phyloP scores from a whole-genome alignment of 1,284 basidiomycete species.

The Leccinum huronense region DNA sequence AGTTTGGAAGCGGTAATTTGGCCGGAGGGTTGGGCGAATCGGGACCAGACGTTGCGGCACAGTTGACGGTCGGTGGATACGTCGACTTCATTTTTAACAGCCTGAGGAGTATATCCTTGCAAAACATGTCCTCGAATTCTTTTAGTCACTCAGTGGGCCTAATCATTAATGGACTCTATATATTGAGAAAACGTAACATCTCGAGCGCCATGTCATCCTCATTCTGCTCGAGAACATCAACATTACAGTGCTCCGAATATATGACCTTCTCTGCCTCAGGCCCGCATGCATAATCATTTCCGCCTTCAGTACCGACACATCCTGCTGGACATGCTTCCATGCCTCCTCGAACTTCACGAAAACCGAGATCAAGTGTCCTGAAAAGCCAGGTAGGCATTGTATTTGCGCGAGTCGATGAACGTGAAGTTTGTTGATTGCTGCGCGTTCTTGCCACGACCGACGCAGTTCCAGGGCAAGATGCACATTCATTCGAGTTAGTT shows the following conservation, averaged over 20 bases:
- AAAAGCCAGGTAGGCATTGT: not conserved
- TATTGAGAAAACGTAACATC: not conserved
- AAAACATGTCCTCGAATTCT: too few relatives aligned
- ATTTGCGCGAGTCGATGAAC: not conserved
- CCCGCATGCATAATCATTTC: not conserved
- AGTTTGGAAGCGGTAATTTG: conserved; percentile 13
- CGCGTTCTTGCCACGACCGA: not conserved
- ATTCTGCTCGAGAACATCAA: not conserved
- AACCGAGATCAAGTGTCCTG: not conserved
- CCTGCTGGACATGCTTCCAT: not conserved
- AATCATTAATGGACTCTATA: not conserved
- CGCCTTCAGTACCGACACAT: not conserved
- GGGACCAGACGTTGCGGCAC: conserved; percentile 32
- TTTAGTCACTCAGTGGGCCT: not conserved
- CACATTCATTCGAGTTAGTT: not conserved
- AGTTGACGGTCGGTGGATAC: conserved; percentile 19
- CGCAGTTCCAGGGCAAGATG: not conserved
- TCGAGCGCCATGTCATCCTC: not conserved
- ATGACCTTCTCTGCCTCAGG: not conserved
- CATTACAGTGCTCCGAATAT: not conserved
- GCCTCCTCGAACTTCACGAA: not conserved
- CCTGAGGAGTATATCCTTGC: too few relatives aligned
- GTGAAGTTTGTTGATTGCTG: not conserved
- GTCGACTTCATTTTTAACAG: too few relatives aligned
- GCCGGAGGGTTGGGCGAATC: conserved; percentile 32